Base-by-base conservation (phyloP, 805 yeast genomes). In the Yueomyces sp. region DNA sequence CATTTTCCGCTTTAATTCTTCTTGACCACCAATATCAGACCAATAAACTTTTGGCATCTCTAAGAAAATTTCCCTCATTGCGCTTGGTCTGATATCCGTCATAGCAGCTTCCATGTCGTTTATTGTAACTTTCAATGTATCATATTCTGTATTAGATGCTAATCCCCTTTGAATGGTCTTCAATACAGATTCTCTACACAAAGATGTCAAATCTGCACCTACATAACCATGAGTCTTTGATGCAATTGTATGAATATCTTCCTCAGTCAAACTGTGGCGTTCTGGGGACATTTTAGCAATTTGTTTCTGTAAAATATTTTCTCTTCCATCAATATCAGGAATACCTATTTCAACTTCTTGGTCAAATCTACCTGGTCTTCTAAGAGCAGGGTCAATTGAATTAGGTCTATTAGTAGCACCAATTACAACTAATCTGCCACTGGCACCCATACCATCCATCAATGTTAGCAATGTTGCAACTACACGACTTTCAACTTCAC, bases 21-120 rank as follows among this genome's bases (percentile, higher is more conserved):
- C 80, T 61, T 92, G 97, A 3, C 99, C 99, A 11, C 97, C 97
- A 54, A 92, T 88, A 64, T 92, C 98, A 26, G 74, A 65, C 97
- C 98, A 92, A 47, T 75, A 72, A 0, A 88, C 94, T 54, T 85
- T 85, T 7, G 98, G 97, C 76, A 88, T 85, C 54, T 92, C 99
- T 42, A 92, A 67, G 45, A 87, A 81, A 42, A 90, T 85, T 60
- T 92, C 98, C 46, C 95, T 74, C 98, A 92, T 92, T 2, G 97
- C 97, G 47, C 95, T 83, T 2, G 98, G 97, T 42, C 94, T 71
- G 2, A 92, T 77, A n/a, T 84, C 88, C 1, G 77, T 63, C 58
- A 87, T 62, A 0, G 96, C 88, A 27, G 60, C 62, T 41, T 78
- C 78, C n/a, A 90, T 68, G 54, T 90, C 95, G 1, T 57, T 60